Percentiles rank a stretch among this genome's conserved stretches.
These are phyloP conservation scores for Diutina neorugosa DNA, from an alignment of 1,139 yeast genomes.

Conservation along the genomic window DNA sequence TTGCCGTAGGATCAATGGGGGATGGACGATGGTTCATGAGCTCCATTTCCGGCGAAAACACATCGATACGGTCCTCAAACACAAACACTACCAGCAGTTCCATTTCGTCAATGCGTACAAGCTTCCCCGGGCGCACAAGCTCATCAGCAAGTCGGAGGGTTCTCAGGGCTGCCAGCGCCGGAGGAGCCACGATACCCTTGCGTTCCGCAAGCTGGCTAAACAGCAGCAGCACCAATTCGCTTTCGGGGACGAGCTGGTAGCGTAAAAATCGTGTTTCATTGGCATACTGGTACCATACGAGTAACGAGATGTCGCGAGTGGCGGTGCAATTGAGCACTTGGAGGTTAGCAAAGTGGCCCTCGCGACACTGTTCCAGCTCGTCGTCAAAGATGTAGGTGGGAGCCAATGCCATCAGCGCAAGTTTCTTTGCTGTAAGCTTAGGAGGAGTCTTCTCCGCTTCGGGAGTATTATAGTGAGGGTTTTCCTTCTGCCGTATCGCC, in stretches of 20 bases:
- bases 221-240: neutral
- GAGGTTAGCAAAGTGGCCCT: neutral
- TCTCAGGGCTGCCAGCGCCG: neutral
- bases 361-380: neutral
- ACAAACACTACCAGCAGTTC: neutral
- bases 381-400: conserved; percentile 7
- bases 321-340: neutral
- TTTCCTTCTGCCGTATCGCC: conserved; percentile 33
- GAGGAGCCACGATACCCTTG: neutral
- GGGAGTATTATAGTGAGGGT: conserved; percentile 43
- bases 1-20: neutral
- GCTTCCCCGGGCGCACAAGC: neutral
- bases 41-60: neutral
- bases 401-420: conserved; percentile 21
- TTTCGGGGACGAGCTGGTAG: neutral
- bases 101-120: neutral
- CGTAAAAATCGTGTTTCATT: neutral
- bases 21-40: neutral
- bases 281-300: neutral
- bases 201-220: neutral
- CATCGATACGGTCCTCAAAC: neutral
- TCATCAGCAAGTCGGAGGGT: neutral
- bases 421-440: conserved; percentile 12
- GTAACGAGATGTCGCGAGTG: neutral
- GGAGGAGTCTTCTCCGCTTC: conserved; percentile 24